These are phyloP conservation scores for Gracilaria vermiculophylla DNA, from an alignment of 23 red algal genomes.

Conservation along the genomic window DNA sequence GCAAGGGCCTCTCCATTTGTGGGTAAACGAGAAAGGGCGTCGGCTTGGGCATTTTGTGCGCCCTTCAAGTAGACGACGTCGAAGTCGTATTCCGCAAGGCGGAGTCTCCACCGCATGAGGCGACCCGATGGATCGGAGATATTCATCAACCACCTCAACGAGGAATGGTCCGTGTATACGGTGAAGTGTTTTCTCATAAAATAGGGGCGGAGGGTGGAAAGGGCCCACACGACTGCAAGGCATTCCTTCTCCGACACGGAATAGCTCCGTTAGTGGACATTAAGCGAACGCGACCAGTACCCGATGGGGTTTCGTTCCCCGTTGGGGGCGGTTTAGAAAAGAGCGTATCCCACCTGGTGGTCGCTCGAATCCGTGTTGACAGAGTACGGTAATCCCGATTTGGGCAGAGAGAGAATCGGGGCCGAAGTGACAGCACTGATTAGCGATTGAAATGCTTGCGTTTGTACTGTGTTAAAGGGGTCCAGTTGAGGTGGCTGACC, in stretches of 20 bases:
- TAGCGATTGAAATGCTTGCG: background rate
- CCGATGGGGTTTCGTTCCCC: background rate
- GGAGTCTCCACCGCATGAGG: conserved; percentile 35
- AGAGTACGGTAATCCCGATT: background rate
- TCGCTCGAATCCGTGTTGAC: background rate
- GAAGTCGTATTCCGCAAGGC: conserved; percentile 11
- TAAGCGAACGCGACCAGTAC: conserved; percentile 1
- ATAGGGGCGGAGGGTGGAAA: conserved; percentile 5
- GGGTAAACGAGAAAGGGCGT: background rate
- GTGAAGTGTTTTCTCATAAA: background rate
- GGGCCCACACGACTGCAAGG: conserved; percentile 18
- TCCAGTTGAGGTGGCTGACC: background rate
- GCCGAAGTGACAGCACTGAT: background rate
- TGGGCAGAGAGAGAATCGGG: conserved; percentile 10
- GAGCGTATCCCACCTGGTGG: background rate
- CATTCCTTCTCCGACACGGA: conserved; percentile 20
- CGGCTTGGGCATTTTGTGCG: background rate
- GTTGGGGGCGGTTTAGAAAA: conserved; percentile 2
- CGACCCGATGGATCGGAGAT: conserved; percentile 2
- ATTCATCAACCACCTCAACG: conserved; percentile 29
- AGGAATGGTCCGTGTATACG: conserved; percentile 27
- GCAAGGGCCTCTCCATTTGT: background rate
- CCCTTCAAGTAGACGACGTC: conserved; percentile 15
- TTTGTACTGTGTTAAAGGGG: background rate
- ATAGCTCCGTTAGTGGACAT: conserved; percentile 9